Base-by-base conservation (phyloP, 805 yeast species). In the Candida awuae region DNA sequence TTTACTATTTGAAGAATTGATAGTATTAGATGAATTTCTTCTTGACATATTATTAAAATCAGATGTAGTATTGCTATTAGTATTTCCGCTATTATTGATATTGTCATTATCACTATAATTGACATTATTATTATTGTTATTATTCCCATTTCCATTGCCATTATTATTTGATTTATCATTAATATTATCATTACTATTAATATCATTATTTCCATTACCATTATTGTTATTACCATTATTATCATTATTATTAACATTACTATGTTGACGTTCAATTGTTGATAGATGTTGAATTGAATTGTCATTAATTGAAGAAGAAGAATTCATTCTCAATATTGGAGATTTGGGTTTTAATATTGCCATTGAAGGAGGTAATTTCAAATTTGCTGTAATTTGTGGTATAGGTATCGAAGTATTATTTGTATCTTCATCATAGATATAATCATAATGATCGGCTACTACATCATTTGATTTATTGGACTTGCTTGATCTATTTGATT, bases 301-400 rank as follows among this genome's bases (percentile, higher is more conserved):
- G 32, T 48, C 50, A 22, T 43, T 44, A 10, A 54, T 42, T 27
- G 59, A 56, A 18, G 59, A 46, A 6, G 62, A 47, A 6, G 62
- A 55, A 27, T 58, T 55, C 47, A 55, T 46, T 36, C 60, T 50
- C 14, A 59, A 41, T 27, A 59, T 59, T 7, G 63, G 63, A 3
- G 62, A 51, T 41, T 53, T 59, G 1, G 63, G 62, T 16, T 56
- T 54, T 44, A 59, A 43, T 21, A 51, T 45, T 5, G 53, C 55
- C 63, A 59, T 59, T 21, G 62, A 58, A 10, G 63, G 62, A 6
- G 62, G 63, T 22, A 58, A 29, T 29, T 52, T 52, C 6, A 41
- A 26, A 33, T 47, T 37, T 9, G 38, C 43, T 25, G 28, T 12
- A 25, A 25, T 25, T 25, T 25, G 28, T 6, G 28, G 28, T 25